Evolutionary conservation across 306 rosid species (phyloP).

Genomic region (Sicyos baderoa): DNA sequence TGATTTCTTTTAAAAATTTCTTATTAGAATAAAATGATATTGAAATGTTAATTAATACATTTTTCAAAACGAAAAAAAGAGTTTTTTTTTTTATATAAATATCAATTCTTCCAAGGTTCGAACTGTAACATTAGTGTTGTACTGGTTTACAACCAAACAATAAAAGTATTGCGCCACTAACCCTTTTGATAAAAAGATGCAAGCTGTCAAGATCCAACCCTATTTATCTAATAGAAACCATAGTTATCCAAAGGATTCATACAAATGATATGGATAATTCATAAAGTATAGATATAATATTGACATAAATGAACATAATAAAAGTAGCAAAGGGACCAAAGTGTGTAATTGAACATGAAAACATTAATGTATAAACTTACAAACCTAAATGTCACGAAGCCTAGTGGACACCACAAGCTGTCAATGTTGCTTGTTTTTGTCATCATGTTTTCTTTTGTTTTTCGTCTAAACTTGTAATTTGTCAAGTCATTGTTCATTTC

Average conservation of each 20-base stretch:
- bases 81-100: too few species aligned
- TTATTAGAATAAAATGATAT: neutral
- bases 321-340: neutral
- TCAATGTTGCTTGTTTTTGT: conserved; percentile 11
- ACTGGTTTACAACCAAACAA: too few species aligned
- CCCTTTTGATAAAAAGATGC: too few species aligned
- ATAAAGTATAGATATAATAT: neutral
- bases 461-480: neutral
- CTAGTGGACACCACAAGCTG: conserved; percentile 6
- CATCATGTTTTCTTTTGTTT: neutral
- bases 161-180: too few species aligned
- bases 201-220: too few species aligned
- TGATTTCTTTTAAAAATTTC: neutral
- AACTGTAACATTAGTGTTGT: too few species aligned
- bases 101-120: too few species aligned
- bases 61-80: too few species aligned
- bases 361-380: conserved; percentile 10
- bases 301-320: neutral
- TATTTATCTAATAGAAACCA: neutral
- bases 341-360: neutral
- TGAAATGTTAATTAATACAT: too few species aligned
- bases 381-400: neutral
- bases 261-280: neutral
- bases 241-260: neutral
- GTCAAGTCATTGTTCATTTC: neutral